A percentile compares a stretch with the other conserved stretches of the same genome.
These are phyloP conservation scores for Huntiella savannae DNA, from an alignment of 2,329 filamentous ascomycete species.

Conservation along the genomic window DNA sequence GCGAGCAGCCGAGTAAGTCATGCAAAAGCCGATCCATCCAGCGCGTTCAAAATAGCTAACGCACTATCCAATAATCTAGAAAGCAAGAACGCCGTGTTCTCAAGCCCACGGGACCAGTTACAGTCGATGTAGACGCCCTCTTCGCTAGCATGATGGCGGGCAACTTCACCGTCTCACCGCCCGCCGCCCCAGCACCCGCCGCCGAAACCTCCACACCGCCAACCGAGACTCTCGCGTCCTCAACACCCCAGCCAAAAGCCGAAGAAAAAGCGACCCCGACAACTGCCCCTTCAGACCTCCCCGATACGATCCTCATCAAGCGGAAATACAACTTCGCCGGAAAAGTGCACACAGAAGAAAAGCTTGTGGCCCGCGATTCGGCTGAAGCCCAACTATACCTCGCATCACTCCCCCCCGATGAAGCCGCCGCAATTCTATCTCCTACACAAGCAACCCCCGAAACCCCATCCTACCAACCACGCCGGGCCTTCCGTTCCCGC, in stretches of 20 bases:
- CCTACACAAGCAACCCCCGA: slow-evolving; percentile 11
- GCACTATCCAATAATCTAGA: slow-evolving; percentile 18
- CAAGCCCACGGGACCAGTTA: slow-evolving; percentile 37
- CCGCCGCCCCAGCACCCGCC: background rate
- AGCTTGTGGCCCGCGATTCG: slow-evolving; percentile 43
- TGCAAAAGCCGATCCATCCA: background rate
- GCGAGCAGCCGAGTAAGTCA: slow-evolving; percentile 40
- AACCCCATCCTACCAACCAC: slow-evolving; percentile 24
- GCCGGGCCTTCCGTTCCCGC: slow-evolving; percentile 38
- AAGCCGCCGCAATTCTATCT: slow-evolving; percentile 12
- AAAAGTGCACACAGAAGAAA: slow-evolving; percentile 52
- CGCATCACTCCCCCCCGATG: slow-evolving; percentile 17
- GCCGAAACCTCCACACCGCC: slow-evolving; percentile 5
- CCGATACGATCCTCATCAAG: slow-evolving; percentile 41
- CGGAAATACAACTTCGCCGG: slow-evolving; percentile 60
- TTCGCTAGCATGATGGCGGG: slow-evolving; percentile 47
- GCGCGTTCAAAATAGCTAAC: background rate
- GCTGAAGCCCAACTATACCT: slow-evolving; percentile 48
- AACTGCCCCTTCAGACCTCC: slow-evolving; percentile 12
- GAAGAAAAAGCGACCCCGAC: background rate
- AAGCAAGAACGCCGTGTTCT: slow-evolving; percentile 37
- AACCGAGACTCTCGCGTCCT: slow-evolving; percentile 6
- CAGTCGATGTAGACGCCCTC: slow-evolving; percentile 51
- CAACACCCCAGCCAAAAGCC: background rate
- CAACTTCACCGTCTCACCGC: slow-evolving; percentile 9